These are phyloP conservation scores for Postia placenta DNA, from an alignment of 768 basidiomycete genomes.

Conservation along the genomic window DNA sequence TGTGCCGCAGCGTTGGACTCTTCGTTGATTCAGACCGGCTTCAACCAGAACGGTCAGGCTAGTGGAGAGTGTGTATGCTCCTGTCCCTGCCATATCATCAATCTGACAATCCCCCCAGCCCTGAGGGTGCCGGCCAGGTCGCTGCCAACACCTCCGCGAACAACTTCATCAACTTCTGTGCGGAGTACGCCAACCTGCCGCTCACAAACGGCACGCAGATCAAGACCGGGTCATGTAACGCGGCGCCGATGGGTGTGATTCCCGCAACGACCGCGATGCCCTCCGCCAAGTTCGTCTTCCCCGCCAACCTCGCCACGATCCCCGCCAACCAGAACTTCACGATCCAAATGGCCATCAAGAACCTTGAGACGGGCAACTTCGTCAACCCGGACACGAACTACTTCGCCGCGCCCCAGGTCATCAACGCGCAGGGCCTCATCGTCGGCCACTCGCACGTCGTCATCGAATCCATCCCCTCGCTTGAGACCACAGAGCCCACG, in stretches of 20 bases:
- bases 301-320: slow-evolving; percentile 40
- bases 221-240: slow-evolving; percentile 51
- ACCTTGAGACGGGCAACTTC: slow-evolving; percentile 51
- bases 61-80: not conserved
- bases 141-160: slow-evolving; percentile 47
- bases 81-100: not conserved
- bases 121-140: slow-evolving; percentile 38
- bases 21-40: slow-evolving; percentile 37
- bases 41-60: slow-evolving; percentile 45
- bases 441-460: slow-evolving; percentile 55
- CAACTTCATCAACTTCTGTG: slow-evolving; percentile 64
- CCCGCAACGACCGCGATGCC: slow-evolving; percentile 49
- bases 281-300: slow-evolving; percentile 45
- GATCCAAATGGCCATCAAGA: slow-evolving; percentile 41
- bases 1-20: slow-evolving; percentile 33
- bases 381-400: slow-evolving; percentile 50
- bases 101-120: not conserved
- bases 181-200: slow-evolving; percentile 25
- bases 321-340: slow-evolving; percentile 48
- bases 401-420: slow-evolving; percentile 47
- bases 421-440: slow-evolving; percentile 37
- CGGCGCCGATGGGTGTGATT: slow-evolving; percentile 56
- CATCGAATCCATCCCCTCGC: slow-evolving; percentile 37
- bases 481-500: slow-evolving; percentile 36
- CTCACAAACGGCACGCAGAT: slow-evolving; percentile 40